Conservation (phyloP, 768 basidiomycete genomes). For the Fomitopsis pulvina region DNA sequence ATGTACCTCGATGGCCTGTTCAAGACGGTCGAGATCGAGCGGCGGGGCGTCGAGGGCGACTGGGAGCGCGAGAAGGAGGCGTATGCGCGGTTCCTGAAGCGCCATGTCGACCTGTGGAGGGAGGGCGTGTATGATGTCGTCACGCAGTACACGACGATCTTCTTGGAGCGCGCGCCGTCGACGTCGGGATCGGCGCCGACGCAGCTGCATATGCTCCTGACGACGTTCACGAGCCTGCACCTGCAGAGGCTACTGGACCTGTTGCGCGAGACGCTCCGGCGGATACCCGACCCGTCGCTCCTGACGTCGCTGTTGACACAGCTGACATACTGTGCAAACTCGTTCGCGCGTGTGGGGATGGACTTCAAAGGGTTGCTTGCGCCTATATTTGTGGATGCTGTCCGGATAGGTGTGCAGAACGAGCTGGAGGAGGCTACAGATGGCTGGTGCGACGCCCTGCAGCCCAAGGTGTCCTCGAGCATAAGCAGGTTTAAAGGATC, state of each 20-base stretch:
- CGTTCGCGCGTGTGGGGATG: conserved; percentile 87
- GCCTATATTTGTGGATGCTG: conserved; percentile 59
- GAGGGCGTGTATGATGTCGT: conserved; percentile 91
- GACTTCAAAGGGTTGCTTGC: conserved; percentile 75
- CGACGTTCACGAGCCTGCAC: conserved; percentile 59
- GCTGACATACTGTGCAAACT: conserved; percentile 86
- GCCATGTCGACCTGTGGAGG: conserved; percentile 85
- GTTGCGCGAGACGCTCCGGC: conserved; percentile 55
- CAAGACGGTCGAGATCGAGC: conserved; percentile 39
- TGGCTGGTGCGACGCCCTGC: conserved; percentile 10
- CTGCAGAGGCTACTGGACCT: conserved; percentile 62
- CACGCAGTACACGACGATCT: conserved; percentile 85
- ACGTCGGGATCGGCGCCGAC: conserved; percentile 22
- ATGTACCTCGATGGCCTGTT: conserved; percentile 54
- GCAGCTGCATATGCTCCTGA: conserved; percentile 47
- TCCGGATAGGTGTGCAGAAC: conserved; percentile 46
- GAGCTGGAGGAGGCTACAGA: conserved; percentile 40
- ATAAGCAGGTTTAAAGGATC: background rate
- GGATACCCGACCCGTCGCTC: conserved; percentile 49
- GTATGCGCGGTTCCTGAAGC: conserved; percentile 70
- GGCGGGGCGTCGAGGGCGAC: conserved; percentile 31
- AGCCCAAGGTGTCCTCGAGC: background rate
- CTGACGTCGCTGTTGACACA: conserved; percentile 86
- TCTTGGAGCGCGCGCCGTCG: conserved; percentile 57
- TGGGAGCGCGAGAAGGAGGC: conserved; percentile 54